Percentiles rank a stretch among this genome's conserved stretches.
Conservation (phyloP, 1,139 yeast genomes). For the Ogataea hybrid region DNA sequence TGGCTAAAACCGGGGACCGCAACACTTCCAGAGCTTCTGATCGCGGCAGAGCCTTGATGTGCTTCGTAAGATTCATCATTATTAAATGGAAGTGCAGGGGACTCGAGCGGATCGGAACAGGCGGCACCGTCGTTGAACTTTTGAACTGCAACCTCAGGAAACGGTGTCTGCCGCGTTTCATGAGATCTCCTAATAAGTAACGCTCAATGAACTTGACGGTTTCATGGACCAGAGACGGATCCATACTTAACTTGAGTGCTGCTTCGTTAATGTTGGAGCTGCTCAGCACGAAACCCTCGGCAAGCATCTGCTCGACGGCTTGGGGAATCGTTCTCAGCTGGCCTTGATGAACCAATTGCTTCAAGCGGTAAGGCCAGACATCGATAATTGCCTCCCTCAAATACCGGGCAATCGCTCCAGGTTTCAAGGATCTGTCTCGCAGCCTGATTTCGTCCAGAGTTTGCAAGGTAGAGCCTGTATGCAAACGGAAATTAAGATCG, state of each 20-base stretch:
- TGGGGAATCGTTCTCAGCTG: conserved; percentile 29
- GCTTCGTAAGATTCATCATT: neutral
- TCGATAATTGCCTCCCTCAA: conserved; percentile 23
- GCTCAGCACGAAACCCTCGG: conserved; percentile 37
- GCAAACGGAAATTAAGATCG: neutral
- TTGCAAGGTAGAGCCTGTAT: conserved; percentile 4
- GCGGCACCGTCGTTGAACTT: conserved; percentile 3
- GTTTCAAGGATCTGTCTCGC: conserved; percentile 1
- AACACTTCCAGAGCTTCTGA: neutral
- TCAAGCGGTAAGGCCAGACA: conserved; percentile 29
- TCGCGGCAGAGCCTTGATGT: neutral
- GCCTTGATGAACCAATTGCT: conserved; percentile 24
- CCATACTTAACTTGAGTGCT: conserved; percentile 32
- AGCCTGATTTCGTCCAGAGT: conserved; percentile 19
- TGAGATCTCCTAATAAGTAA: conserved; percentile 38
- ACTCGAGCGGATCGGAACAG: neutral
- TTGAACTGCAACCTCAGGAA: conserved; percentile 23
- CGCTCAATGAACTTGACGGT: conserved; percentile 39
- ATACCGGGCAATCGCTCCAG: conserved; percentile 20
- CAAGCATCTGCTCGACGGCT: conserved; percentile 31
- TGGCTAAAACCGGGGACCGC: neutral
- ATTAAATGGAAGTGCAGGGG: conserved; percentile 1
- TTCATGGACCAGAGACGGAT: conserved; percentile 27
- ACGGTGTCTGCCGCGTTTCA: conserved; percentile 21
- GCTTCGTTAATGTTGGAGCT: conserved; percentile 41